phyloP scores from a whole-genome alignment of 164 flowering plant genomes.

The Pachysandra terminalis region DNA sequence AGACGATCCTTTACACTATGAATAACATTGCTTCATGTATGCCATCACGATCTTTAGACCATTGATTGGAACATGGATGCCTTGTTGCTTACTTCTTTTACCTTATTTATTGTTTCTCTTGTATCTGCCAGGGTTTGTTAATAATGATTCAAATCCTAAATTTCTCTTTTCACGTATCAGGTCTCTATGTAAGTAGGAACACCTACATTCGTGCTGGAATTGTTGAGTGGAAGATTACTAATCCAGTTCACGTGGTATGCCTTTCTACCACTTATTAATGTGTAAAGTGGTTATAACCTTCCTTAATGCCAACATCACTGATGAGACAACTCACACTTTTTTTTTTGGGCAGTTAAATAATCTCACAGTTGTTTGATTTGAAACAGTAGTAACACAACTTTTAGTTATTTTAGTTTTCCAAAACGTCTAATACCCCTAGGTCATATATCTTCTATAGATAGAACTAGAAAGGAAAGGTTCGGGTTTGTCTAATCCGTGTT shows the following conservation, averaged over 20 bases:
- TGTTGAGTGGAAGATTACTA: slow-evolving; percentile 86
- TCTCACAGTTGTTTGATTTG: neutral
- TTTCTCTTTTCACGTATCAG: slow-evolving; percentile 32
- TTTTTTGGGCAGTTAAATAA: too few relatives aligned
- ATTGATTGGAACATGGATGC: neutral
- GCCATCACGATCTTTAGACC: too few relatives aligned
- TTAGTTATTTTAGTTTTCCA: neutral
- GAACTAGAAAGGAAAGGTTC: neutral
- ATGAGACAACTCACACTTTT: neutral
- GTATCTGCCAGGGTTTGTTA: neutral
- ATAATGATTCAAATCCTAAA: neutral
- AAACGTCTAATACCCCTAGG: neutral
- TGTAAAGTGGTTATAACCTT: neutral
- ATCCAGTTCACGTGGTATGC: slow-evolving; percentile 90
- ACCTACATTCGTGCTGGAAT: slow-evolving; percentile 91
- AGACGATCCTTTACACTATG: too few relatives aligned
- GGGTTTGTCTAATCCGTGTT: neutral
- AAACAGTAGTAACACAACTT: neutral
- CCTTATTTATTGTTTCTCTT: neutral
- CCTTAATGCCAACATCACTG: neutral
- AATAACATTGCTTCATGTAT: too few relatives aligned
- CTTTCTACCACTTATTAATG: neutral
- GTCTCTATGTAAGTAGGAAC: slow-evolving; percentile 94
- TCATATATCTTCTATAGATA: neutral
- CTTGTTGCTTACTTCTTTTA: neutral